A percentile compares a stretch with the other conserved stretches of the same genome.
Evolutionary conservation across 345 rosid species (phyloP).

Genomic region (Nasturtium officinale): DNA sequence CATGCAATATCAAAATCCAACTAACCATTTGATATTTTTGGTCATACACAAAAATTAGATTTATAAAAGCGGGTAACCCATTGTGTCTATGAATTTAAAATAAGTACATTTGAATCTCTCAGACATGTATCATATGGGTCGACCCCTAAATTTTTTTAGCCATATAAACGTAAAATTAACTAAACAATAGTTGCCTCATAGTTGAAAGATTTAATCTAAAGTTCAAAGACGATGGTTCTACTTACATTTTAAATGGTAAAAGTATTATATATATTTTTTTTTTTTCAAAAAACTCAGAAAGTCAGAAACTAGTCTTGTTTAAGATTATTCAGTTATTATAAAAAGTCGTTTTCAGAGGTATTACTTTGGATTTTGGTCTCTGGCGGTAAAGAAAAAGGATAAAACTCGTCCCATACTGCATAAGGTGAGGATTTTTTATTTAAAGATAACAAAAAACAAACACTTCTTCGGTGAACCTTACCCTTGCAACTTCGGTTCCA

Average conservation of each 20-base stretch:
- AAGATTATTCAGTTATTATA: neutral
- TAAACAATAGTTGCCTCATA: neutral
- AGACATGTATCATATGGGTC: neutral
- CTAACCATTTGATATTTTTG: slow-evolving; percentile 32
- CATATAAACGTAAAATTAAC: neutral
- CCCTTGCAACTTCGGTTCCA: slow-evolving; percentile 6
- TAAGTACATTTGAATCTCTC: neutral
- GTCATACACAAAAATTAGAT: slow-evolving; percentile 9
- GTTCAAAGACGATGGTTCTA: neutral
- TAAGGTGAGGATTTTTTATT: too few species aligned
- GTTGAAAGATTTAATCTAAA: neutral
- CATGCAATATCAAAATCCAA: slow-evolving; percentile 30
- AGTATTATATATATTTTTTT: too few species aligned
- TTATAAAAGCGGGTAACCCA: neutral
- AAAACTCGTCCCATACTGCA: too few species aligned
- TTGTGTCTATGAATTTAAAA: neutral
- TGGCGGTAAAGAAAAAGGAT: too few species aligned
- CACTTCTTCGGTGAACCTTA: too few species aligned
- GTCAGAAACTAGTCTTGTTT: neutral
- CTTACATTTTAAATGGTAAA: too few species aligned
- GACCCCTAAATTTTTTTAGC: neutral
- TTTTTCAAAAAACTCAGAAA: too few species aligned
- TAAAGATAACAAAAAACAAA: too few species aligned
- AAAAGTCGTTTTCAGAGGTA: too few species aligned
- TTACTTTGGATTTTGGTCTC: too few species aligned